Evolutionary conservation across 163 green algal species (phyloP).

Genomic region (Scenedesmus sp.): DNA sequence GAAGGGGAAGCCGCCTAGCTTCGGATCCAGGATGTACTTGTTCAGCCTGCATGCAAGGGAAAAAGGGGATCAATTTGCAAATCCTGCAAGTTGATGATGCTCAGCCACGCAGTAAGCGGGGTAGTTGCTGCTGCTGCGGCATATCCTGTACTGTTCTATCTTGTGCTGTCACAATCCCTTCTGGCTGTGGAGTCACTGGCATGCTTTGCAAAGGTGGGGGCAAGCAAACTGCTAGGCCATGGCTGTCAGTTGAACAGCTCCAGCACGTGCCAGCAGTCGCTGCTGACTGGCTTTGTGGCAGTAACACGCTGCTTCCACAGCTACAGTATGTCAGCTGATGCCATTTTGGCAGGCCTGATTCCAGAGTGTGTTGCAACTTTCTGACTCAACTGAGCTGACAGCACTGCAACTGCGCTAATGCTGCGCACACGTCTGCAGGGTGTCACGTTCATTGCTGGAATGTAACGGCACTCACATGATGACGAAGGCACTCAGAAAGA

Average conservation of each 20-base stretch:
- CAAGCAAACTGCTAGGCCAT: background rate
- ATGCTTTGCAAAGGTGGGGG: background rate
- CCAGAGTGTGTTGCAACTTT: no score
- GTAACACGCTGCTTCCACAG: no score
- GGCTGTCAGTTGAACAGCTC: background rate
- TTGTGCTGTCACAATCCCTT: no score
- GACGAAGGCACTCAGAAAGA: constrained; percentile 78
- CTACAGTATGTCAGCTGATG: background rate
- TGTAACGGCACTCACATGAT: constrained; percentile 72
- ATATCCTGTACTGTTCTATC: background rate
- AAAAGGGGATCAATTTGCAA: background rate
- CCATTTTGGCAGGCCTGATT: background rate
- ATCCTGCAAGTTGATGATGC: background rate
- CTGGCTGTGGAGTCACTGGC: background rate
- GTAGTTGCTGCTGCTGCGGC: background rate
- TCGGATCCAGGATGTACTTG: constrained; percentile 84
- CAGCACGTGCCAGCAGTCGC: no score
- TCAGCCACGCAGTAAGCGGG: background rate
- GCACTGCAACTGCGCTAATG: no score
- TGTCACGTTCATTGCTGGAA: background rate
- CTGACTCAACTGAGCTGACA: background rate
- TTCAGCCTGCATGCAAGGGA: constrained; percentile 69
- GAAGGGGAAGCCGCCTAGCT: constrained; percentile 80
- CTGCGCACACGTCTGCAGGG: background rate
- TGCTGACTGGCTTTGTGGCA: no score